Conservation (phyloP, 495 filamentous ascomycete genomes). For the Xylaria curta region DNA sequence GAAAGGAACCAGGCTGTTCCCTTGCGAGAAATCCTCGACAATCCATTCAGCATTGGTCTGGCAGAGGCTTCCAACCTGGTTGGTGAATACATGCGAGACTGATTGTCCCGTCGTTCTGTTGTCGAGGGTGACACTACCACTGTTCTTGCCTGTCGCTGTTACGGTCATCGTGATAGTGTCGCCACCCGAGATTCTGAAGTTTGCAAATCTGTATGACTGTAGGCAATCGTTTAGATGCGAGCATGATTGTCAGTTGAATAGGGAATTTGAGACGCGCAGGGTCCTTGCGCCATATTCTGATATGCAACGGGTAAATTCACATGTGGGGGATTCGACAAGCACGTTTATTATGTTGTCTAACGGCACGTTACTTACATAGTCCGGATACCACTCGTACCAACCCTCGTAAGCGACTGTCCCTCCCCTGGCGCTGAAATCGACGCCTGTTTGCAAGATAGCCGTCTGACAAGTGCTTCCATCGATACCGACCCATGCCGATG, state of each 20-base stretch:
- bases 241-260: not conserved
- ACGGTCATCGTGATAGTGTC: conserved; percentile 63
- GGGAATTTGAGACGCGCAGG: not conserved
- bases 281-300: not conserved
- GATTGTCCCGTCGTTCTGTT: conserved; percentile 62
- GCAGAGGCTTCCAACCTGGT: conserved; percentile 43
- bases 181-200: conserved; percentile 59
- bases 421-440: conserved; percentile 59
- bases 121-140: conserved; percentile 62
- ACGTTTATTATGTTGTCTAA: not conserved
- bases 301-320: not conserved
- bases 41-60: conserved; percentile 69
- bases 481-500: conserved; percentile 69
- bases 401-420: conserved; percentile 52
- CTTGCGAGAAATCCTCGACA: conserved; percentile 65
- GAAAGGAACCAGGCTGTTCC: conserved; percentile 56
- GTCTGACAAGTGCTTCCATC: conserved; percentile 64
- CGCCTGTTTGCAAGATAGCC: conserved; percentile 66
- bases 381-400: conserved; percentile 73
- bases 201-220: conserved; percentile 60
- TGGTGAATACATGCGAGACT: conserved; percentile 58
- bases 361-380: conserved; percentile 31
- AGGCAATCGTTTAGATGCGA: conserved; percentile 16
- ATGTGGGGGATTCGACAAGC: not conserved
- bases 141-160: conserved; percentile 50